Evolutionary conservation across 345 rosid genomes (phyloP).

Genomic region (Triadica sebifera): DNA sequence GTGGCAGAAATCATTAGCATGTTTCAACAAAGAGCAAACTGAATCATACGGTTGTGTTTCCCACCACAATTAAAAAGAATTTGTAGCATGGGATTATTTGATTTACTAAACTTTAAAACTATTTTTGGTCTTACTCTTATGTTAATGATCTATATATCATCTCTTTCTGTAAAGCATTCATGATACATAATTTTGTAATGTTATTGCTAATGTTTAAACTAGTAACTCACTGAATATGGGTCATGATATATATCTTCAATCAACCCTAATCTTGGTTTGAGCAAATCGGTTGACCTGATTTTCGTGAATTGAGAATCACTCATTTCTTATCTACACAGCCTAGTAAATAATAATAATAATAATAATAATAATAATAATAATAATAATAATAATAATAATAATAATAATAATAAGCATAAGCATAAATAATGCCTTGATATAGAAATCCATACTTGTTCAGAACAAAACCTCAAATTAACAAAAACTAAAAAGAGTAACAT

Average conservation of each 20-base stretch:
- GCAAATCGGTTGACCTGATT: no score
- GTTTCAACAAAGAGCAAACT: not conserved
- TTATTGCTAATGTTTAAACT: not conserved
- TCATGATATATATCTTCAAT: no score
- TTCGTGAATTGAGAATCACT: no score
- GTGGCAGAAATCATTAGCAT: conserved; percentile 1
- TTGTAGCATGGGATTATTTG: no score
- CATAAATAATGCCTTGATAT: no score
- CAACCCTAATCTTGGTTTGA: no score
- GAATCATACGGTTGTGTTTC: not conserved
- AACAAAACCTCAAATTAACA: conserved; percentile 10
- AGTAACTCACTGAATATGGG: no score
- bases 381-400: no score
- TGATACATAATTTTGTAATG: not conserved
- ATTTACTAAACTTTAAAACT: not conserved
- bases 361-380: not conserved
- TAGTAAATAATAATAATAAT: no score
- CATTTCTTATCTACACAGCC: no score
- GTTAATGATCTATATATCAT: not conserved
- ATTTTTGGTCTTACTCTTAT: not conserved
- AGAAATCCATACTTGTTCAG: conserved; percentile 11
- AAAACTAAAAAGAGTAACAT: not conserved
- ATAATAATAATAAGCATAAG: no score
- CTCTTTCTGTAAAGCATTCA: not conserved
- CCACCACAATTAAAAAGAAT: not conserved